Evolutionary conservation across 345 rosid species (phyloP), one percentile per base, ranked within the genome.

Genomic region (Populus deltoides): DNA sequence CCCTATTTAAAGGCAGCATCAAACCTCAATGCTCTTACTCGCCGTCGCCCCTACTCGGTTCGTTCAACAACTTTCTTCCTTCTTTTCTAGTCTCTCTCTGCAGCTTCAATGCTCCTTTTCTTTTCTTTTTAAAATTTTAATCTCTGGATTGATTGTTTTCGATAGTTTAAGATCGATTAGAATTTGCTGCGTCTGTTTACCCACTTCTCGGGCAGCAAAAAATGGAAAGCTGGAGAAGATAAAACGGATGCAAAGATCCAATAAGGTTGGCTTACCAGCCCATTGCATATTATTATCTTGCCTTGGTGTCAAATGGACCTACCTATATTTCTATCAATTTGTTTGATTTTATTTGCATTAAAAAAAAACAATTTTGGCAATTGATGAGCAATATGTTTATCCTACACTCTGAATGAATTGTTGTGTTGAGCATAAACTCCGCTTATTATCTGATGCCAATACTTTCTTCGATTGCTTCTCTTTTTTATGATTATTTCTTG

Each of bases 371-470:
- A 33, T 33, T 41, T 22, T 72, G 88, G 87, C 88, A 83, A 72
- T 77, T 81, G 91, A 90, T 81, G 89, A 85, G 39, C 25, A 57
- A 55, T 41, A 35, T 84, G 67, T 83, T 87, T 83, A 88, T 88
- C 82, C 88, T 88, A 84, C 89, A 81, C 83, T 73, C 89, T 79
- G 89, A 88, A 78, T 41, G 49, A 45, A 66, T 27, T 20, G 12
- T 76, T 57, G 73, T 87, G 91, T 76, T 68, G 90, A 88, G 66
- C 71, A 43, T 11, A 25, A 20, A 77, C 86, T 83, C 84, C 85
- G 89, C 91, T 87, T 90, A 86, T 88, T 88, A 84, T 84, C 89
- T 87, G 93, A 90, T 87, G 89, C 87, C 83, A 36, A 65, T 24
- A 16, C 6, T 12, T 45, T 25, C n/a, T 51, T 36, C 12, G 4